Evolutionary conservation across 257 asterid genomes (phyloP), one percentile per base, ranked within the genome.

Genomic region (Hygrophila difformis): DNA sequence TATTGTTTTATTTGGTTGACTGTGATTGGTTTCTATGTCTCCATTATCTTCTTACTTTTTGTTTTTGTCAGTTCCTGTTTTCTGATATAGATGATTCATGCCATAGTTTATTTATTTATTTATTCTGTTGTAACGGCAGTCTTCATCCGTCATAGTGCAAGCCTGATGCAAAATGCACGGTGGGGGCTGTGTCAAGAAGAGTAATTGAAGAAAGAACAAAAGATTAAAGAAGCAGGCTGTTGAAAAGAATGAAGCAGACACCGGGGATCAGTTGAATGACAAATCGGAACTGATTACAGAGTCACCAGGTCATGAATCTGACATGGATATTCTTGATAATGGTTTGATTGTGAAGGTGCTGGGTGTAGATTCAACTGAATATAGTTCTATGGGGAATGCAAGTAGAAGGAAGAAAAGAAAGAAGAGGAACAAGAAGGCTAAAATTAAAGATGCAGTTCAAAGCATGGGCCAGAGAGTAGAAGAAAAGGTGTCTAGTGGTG

Each of bases 351-450:
- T 53, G 37, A 51, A 51, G 37, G 33, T 71, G 60, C 64, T 29
- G 34, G 40, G 39, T 12, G 75, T 52, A 41, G 44, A 19, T 35
- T 35, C 59, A 36, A 34, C 13, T 2, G 60, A 55, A 62, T 51
- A 43, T 43, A 21, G 39, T 61, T 40, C 56, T 42, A 67, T 56
- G 46, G 61, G 26, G 52, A 41, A 17, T 48, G 36, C 44, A n/a
- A 43, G 23, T 46, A 44, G 14, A 20, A 50, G 24, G 45, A 55
- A 24, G 56, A 55, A 43, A 43, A 62, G 53, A 47, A 14, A 12
- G 36, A 51, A 44, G 18, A 37, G 53, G 46, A 41, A 45, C 33
- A 41, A 51, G 8, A 47, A 41, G 51, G 41, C 53, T 21, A 53
- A 39, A 11, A 41, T 21, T 47, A 39, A 26, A 21, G 52, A 17